Evolutionary conservation across 1,139 yeast species (phyloP), one percentile per base, ranked within the genome.

Genomic region (Komagataea norvegica): DNA sequence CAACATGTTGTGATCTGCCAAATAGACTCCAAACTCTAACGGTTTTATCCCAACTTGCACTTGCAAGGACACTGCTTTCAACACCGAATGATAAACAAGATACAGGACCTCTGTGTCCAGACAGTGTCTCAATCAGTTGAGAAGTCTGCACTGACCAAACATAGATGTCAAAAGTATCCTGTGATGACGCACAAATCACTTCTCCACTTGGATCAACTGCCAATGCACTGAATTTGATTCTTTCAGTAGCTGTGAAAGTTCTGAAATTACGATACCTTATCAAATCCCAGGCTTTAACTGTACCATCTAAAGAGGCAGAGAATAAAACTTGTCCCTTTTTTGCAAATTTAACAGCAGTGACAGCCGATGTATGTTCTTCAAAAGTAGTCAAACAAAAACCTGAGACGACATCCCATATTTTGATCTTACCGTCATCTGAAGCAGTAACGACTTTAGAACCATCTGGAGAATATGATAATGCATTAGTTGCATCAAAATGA

Each of bases 181-280:
- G 71, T 5, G 96, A 85, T 3, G 97, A 96, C 2, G 97, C 98
- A 55, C 93, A 89, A 7, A 93, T 91, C 37, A 93, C 80, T 61
- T 93, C 98, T 20, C 97, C 98, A 59, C 95, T 84, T 22, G 97
- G 96, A 58, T 91, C 99, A 30, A 88, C 95, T 0, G 97, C 98
- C 47, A 91, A 66, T 41, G 89, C 78, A 32, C 79, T 81, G 63
- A 89, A 91, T 56, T 88, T 96, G 24, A 89, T 70, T 54, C 98
- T 72, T 47, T 81, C 81, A 2, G 95, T 77, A 0, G 96, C 94
- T 0, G 97, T 88, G 58, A 89, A 89, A 0, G 95, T 87, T 52
- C 97, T 73, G 66, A 91, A 91, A 55, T 93, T 91, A 60, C 99
- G 77, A 60, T 84, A 91, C 54, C 99, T 72, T 30, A 89, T 73